Conservation (phyloP, 1,284 basidiomycete species). For the Hemileia vastatrix region DNA sequence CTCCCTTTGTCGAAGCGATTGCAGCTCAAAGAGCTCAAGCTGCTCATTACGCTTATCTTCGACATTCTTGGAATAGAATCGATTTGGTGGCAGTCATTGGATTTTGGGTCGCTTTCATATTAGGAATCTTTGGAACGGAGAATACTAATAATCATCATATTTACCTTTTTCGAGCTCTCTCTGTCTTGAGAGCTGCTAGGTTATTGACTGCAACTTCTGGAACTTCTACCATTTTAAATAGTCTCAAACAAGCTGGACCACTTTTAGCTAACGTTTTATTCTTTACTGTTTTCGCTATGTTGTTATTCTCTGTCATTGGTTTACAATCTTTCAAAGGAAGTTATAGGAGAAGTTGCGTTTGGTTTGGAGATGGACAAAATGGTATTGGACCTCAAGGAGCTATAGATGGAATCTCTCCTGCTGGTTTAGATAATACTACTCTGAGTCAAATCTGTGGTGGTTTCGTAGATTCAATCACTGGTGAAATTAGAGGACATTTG, state of each 20-base stretch:
- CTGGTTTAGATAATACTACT: conserved; percentile 16
- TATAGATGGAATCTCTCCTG: not conserved
- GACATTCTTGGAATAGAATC: conserved; percentile 87
- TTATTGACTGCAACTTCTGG: conserved; percentile 80
- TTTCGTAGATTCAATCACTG: conserved; percentile 26
- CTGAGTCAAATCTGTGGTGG: conserved; percentile 39
- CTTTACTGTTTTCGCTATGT: conserved; percentile 81
- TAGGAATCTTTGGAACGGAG: conserved; percentile 62
- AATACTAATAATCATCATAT: conserved; percentile 58
- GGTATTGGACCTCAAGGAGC: not conserved
- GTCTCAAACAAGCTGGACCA: conserved; percentile 81
- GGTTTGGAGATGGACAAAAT: conserved; percentile 30
- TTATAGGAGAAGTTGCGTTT: conserved; percentile 40
- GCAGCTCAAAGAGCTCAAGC: conserved; percentile 45
- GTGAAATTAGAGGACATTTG: conserved; percentile 19
- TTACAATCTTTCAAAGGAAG: conserved; percentile 82
- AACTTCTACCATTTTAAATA: conserved; percentile 93
- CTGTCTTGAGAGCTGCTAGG: conserved; percentile 72
- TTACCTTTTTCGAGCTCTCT: conserved; percentile 78
- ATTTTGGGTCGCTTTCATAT: conserved; percentile 65
- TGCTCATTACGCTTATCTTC: conserved; percentile 57
- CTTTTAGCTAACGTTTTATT: conserved; percentile 80
- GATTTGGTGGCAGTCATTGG: conserved; percentile 72
- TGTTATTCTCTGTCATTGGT: conserved; percentile 81
- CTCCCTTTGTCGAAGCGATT: conserved; percentile 50